These are phyloP conservation scores for Tagetes patula DNA, from an alignment of 129 eudicot genomes.

Conservation along the genomic window DNA sequence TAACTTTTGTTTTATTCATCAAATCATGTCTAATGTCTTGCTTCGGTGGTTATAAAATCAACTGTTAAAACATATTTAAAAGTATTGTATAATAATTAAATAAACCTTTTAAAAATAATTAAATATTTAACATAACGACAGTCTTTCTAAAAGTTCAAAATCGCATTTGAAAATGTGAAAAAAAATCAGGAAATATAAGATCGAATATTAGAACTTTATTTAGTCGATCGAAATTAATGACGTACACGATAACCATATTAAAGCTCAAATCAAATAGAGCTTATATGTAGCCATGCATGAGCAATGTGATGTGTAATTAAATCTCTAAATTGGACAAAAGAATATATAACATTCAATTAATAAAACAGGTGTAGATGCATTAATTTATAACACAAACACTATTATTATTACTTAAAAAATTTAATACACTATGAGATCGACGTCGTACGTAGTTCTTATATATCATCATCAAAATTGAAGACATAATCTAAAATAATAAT, in stretches of 20 bases:
- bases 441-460: background rate
- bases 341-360: background rate
- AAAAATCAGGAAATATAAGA: background rate
- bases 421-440: background rate
- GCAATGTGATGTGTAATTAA: background rate
- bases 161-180: no score
- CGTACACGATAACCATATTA: background rate
- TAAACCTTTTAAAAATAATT: no score
- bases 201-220: background rate
- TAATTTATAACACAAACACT: background rate
- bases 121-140: no score
- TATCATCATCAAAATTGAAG: slow-evolving; percentile 7
- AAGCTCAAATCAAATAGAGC: background rate
- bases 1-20: no score
- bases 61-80: no score
- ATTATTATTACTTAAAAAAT: background rate
- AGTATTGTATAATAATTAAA: no score
- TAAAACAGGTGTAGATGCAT: background rate
- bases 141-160: no score
- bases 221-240: background rate
- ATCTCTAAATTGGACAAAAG: background rate
- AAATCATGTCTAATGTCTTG: no score
- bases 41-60: no score
- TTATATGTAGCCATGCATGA: background rate
- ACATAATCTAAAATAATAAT: slow-evolving; percentile 18